Conservation (phyloP, 345 rosid genomes). For the Gossypium stocksii region DNA sequence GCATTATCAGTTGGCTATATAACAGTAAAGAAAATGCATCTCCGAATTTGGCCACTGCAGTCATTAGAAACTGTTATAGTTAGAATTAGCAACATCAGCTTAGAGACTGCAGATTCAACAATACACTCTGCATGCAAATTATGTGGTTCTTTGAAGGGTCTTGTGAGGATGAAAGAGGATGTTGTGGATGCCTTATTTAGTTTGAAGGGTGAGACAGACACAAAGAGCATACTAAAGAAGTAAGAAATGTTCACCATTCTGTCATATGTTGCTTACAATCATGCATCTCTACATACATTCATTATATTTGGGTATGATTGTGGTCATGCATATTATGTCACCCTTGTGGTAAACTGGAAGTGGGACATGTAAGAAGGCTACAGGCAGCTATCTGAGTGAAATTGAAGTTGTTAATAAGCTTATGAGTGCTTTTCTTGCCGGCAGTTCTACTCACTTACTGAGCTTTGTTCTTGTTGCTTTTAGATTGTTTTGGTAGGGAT, state of each 20-base stretch:
- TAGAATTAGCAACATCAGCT: conserved; percentile 23
- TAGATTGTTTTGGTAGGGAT: neutral
- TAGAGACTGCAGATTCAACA: conserved; percentile 22
- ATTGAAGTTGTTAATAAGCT: neutral
- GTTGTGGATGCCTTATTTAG: conserved; percentile 15
- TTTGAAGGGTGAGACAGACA: conserved; percentile 14
- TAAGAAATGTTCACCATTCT: conserved; percentile 9
- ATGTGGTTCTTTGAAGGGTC: conserved; percentile 26
- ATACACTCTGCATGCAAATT: conserved; percentile 20
- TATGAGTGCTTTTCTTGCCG: neutral
- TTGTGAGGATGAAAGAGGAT: conserved; percentile 14
- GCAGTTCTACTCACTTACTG: neutral
- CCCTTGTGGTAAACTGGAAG: neutral
- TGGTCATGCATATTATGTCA: neutral
- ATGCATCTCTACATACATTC: neutral
- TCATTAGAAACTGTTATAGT: conserved; percentile 4
- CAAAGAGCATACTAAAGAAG: conserved; percentile 5
- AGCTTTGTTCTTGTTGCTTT: neutral
- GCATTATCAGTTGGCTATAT: conserved; percentile 22
- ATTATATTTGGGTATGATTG: neutral
- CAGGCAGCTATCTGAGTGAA: neutral
- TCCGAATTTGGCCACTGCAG: conserved; percentile 15
- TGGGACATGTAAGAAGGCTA: neutral
- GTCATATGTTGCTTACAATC: neutral
- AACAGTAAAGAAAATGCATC: conserved; percentile 13